These are phyloP conservation scores for Chaetomium cochliodes DNA, from an alignment of 495 filamentous ascomycete species.

Conservation along the genomic window DNA sequence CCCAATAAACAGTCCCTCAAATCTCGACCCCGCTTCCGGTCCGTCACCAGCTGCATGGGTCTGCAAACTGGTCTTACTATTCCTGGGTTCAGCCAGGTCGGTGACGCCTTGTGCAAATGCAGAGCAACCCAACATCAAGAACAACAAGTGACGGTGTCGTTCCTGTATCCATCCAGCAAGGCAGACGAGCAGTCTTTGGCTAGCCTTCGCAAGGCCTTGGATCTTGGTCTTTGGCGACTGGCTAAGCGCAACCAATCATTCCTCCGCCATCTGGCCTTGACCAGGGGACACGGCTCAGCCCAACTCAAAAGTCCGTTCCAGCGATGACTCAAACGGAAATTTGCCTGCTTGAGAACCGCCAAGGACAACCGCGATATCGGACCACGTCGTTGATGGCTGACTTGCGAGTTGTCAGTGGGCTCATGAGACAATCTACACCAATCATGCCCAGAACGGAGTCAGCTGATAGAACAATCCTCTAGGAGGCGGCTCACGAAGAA, in stretches of 20 bases:
- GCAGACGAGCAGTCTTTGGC: slow-evolving; percentile 4
- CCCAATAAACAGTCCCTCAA: neutral
- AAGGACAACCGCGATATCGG: slow-evolving; percentile 14
- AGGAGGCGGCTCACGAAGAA: neutral
- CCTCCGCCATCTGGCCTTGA: neutral
- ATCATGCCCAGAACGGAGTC: neutral
- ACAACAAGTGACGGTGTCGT: neutral
- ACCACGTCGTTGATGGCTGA: neutral
- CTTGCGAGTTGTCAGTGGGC: neutral
- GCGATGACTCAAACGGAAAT: slow-evolving; percentile 16
- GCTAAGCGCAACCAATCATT: neutral
- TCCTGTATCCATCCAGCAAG: slow-evolving; percentile 7
- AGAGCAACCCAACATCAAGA: slow-evolving; percentile 14
- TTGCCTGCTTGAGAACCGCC: neutral
- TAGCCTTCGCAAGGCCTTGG: neutral
- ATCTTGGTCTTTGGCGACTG: neutral
- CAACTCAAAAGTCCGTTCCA: neutral
- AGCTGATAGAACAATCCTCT: neutral
- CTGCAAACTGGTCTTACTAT: neutral
- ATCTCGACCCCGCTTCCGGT: neutral
- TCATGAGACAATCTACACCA: neutral
- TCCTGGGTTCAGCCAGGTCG: neutral
- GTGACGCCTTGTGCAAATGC: slow-evolving; percentile 15
- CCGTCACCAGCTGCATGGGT: slow-evolving; percentile 4
- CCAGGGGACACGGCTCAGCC: neutral